These are phyloP conservation scores for Cutaneotrichosporon cyanovorans DNA, from an alignment of 1,284 basidiomycete genomes.

Conservation along the genomic window DNA sequence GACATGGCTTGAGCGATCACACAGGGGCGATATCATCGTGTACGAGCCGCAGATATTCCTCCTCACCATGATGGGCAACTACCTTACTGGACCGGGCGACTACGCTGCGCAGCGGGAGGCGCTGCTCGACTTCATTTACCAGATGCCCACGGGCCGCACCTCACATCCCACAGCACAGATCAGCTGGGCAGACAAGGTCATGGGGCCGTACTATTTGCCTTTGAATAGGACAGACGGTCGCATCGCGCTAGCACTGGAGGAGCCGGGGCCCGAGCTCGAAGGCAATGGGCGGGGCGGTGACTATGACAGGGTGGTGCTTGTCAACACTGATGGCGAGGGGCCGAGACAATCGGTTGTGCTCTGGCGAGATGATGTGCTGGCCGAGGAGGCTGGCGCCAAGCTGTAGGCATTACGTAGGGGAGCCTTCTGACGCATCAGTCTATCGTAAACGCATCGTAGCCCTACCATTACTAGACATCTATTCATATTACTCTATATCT, in stretches of 20 bases:
- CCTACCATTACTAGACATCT: too few relatives aligned
- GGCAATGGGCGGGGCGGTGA: slow-evolving; percentile 7
- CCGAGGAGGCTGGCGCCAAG: neutral
- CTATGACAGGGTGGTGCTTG: slow-evolving; percentile 13
- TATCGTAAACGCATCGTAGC: too few relatives aligned
- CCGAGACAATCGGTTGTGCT: neutral
- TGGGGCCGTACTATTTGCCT: slow-evolving; percentile 3
- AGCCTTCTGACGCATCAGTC: too few relatives aligned
- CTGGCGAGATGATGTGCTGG: neutral
- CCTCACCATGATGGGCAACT: slow-evolving; percentile 9
- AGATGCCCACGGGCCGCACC: slow-evolving; percentile 5
- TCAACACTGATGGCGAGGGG: neutral
- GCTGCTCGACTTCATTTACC: slow-evolving; percentile 4
- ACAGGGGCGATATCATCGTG: slow-evolving; percentile 7
- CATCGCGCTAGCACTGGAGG: slow-evolving; percentile 6
- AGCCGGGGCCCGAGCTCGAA: slow-evolving; percentile 11
- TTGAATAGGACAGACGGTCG: slow-evolving; percentile 1
- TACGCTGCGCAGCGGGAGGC: slow-evolving; percentile 6
- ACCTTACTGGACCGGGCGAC: slow-evolving; percentile 6
- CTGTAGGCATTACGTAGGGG: too few relatives aligned
- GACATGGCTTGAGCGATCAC: slow-evolving; percentile 6
- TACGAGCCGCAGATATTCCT: slow-evolving; percentile 17
- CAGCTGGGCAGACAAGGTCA: slow-evolving; percentile 12
- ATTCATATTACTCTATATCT: too few relatives aligned
- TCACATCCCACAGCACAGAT: slow-evolving; percentile 4